Conservation (phyloP, 176 grass and related monocot genomes). For the Carex myosuroides region DNA sequence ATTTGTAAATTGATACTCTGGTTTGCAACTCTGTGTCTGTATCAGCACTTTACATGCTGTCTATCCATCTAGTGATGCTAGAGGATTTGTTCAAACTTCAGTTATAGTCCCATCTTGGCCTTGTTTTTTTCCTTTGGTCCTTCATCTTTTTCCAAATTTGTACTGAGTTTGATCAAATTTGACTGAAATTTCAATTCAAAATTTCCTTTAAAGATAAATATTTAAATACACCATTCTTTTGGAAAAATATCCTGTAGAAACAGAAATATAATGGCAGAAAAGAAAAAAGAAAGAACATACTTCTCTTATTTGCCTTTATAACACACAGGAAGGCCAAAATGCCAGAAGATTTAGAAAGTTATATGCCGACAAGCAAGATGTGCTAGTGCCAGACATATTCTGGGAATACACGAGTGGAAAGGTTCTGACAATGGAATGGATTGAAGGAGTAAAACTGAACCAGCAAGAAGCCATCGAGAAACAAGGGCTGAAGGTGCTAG, state of each 20-base stretch:
- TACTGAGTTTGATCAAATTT: background rate
- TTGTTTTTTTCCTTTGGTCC: background rate
- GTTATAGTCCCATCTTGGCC: background rate
- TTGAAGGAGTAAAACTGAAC: constrained; percentile 84
- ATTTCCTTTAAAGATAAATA: background rate
- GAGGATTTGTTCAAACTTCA: background rate
- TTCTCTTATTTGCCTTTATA: background rate
- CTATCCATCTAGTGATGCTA: background rate
- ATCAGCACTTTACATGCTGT: background rate
- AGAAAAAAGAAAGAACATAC: background rate
- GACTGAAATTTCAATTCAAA: background rate
- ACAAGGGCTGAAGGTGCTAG: constrained; percentile 79
- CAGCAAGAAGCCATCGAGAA: constrained; percentile 79
- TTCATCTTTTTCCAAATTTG: background rate
- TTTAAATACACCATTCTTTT: background rate
- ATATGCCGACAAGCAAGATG: constrained; percentile 90
- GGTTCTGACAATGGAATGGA: constrained; percentile 94
- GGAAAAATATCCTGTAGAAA: background rate
- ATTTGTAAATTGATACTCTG: background rate
- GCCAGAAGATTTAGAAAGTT: constrained; percentile 87
- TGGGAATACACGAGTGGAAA: constrained; percentile 96
- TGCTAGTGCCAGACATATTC: constrained; percentile 92
- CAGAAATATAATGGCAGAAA: background rate
- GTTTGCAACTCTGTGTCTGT: background rate
- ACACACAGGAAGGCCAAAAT: constrained; percentile 87